Evolutionary conservation across 176 grass and related monocot species (phyloP), one percentile per base, ranked within the genome.

Genomic region (Rhynchospora breviuscula): DNA sequence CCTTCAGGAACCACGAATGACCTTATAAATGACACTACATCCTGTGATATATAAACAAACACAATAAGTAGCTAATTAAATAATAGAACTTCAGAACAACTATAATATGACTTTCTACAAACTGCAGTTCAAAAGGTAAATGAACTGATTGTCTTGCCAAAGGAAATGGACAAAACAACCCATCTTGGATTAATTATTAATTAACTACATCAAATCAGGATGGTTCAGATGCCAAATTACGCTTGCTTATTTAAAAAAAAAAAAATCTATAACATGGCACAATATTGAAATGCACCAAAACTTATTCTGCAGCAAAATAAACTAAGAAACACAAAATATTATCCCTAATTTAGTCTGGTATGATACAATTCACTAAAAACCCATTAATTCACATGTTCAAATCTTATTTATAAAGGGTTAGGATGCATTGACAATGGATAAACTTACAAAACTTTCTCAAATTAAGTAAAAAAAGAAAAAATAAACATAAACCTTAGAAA

Each of bases 1-100:
- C 96, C 96, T 93, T 99, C 96, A 80, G 96, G 96, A 60, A 99
- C 93, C 26, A 99, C 96, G 78, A 95, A 99, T 0, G 93, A 99
- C 88, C 96, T 95, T 86, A 99, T 69, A 53, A 99, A 99, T 26
- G 96, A 85, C 82, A 99, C 87, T 62, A 99, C 72, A 67, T 99
- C 96, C 96, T 99, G 95, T 85, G 91, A 67, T 17, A 63, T 11
- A 49, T 13, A 7, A 74, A 22, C 46, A 12, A 45, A 63, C 8
- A 63, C 46, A 46, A 63, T 80, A 43, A 57, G 8, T 81, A 46
- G 31, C 13, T 77, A 6, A 56, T 75, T 52, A 12, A 8, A 77
- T 56, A 56, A 8, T 23, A 25, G 19, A 53, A 75, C 47, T 75
- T 52, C 47, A 52, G 46, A 5, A 8, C 3, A 0, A 11, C 70